phyloP scores from a whole-genome alignment of 2,329 filamentous ascomycete species.

The Nothopassalora personata region DNA sequence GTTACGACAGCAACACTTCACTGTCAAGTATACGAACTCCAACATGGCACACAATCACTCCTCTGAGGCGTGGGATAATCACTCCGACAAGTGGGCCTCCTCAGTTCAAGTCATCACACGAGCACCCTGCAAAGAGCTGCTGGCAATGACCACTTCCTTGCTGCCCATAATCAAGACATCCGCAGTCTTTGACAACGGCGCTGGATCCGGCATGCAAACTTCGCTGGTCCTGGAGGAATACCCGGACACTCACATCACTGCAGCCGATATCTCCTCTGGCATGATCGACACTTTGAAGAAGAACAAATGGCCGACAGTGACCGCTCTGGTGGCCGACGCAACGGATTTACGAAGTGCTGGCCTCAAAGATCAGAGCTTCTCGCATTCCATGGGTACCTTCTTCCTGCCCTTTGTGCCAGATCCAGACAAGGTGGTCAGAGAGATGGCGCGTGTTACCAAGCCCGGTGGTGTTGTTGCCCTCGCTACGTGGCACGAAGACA shows the following conservation, averaged over 20 bases:
- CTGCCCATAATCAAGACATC: not conserved
- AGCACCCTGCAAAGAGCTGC: slow-evolving; percentile 7
- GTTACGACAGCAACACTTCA: not conserved
- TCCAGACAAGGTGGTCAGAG: slow-evolving; percentile 23
- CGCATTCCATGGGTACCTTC: slow-evolving; percentile 6
- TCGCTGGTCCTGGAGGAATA: slow-evolving; percentile 3
- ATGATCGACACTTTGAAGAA: slow-evolving; percentile 7
- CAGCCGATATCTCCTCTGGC: slow-evolving; percentile 7
- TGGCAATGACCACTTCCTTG: not conserved
- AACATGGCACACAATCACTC: slow-evolving; percentile 7
- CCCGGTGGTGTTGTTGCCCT: slow-evolving; percentile 30
- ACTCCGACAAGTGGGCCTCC: slow-evolving; percentile 10
- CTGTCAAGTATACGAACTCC: not conserved
- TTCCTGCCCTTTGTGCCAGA: slow-evolving; percentile 16
- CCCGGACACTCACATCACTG: slow-evolving; percentile 4
- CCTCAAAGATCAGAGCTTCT: slow-evolving; percentile 4
- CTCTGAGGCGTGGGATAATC: slow-evolving; percentile 3
- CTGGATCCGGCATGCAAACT: slow-evolving; percentile 10
- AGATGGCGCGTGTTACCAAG: slow-evolving; percentile 32
- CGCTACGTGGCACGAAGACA: slow-evolving; percentile 4
- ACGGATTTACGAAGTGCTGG: slow-evolving; percentile 5
- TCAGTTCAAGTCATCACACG: slow-evolving; percentile 10
- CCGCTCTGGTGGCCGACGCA: slow-evolving; percentile 6
- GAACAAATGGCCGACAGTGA: slow-evolving; percentile 3
- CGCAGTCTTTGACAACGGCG: slow-evolving; percentile 10